Conservation (phyloP, 352 stramenopile genomes). For the Phytopythium boreale region DNA sequence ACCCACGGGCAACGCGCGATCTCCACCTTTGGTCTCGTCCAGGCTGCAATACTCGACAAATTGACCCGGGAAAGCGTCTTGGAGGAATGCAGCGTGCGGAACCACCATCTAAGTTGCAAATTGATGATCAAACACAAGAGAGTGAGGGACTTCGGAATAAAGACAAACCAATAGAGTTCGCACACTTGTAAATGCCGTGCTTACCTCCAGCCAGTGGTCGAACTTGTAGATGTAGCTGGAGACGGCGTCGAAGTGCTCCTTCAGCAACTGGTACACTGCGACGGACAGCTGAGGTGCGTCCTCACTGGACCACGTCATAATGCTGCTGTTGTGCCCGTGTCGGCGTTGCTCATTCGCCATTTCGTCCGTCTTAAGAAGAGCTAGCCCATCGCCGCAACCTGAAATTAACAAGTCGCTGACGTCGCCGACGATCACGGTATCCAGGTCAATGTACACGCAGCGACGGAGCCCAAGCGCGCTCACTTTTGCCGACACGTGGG, state of each 20-base stretch:
- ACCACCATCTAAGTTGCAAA: conserved; percentile 32
- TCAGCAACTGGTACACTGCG: conserved; percentile 36
- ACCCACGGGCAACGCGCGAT: conserved; percentile 14
- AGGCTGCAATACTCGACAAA: conserved; percentile 75
- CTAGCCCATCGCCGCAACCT: conserved; percentile 10
- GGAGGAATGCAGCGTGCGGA: conserved; percentile 25
- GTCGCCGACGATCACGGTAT: conserved; percentile 64
- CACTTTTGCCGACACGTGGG: conserved; percentile 21
- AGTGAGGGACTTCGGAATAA: background rate
- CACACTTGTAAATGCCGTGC: background rate
- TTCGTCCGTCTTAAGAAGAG: conserved; percentile 51
- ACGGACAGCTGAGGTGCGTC: conserved; percentile 9
- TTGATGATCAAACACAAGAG: background rate
- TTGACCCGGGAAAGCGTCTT: conserved; percentile 38
- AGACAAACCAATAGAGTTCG: background rate
- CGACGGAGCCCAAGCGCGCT: conserved; percentile 16
- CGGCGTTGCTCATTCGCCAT: conserved; percentile 68
- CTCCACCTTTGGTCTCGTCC: conserved; percentile 8
- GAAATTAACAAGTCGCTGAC: conserved; percentile 24
- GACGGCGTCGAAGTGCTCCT: conserved; percentile 31
- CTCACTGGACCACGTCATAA: conserved; percentile 54
- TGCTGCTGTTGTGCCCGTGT: conserved; percentile 71
- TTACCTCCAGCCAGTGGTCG: conserved; percentile 82
- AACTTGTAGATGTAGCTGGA: conserved; percentile 79
- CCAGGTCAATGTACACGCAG: conserved; percentile 68